A percentile compares a stretch with the other conserved stretches of the same genome.
These are phyloP conservation scores for Plasmopara muralis DNA, from an alignment of 352 stramenopile species.

Conservation along the genomic window DNA sequence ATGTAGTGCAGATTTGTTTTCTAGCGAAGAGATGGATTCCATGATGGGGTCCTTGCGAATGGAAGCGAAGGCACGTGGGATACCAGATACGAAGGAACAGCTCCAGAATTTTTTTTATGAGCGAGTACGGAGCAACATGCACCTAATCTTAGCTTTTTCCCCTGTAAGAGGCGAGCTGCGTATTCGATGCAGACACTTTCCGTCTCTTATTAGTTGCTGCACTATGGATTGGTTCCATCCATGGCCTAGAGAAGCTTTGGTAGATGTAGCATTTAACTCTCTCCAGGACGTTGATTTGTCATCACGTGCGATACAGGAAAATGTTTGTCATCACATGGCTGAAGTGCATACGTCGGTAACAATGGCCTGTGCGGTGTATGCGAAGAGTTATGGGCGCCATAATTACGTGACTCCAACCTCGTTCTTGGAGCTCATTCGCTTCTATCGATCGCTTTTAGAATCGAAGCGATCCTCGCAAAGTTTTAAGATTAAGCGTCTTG, in stretches of 20 bases:
- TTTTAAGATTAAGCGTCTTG: slow-evolving; percentile 70
- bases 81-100: slow-evolving; percentile 87
- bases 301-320: slow-evolving; percentile 76
- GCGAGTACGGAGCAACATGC: slow-evolving; percentile 79
- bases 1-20: slow-evolving; percentile 78
- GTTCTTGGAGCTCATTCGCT: slow-evolving; percentile 89
- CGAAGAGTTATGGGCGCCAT: slow-evolving; percentile 61
- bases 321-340: slow-evolving; percentile 90
- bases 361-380: slow-evolving; percentile 63
- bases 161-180: slow-evolving; percentile 73
- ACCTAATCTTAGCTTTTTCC: slow-evolving; percentile 83
- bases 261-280: slow-evolving; percentile 84
- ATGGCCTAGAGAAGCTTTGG: slow-evolving; percentile 85
- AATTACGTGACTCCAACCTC: slow-evolving; percentile 93
- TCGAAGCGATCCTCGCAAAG: slow-evolving; percentile 47
- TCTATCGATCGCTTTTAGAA: slow-evolving; percentile 81
- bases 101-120: slow-evolving; percentile 89
- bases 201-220: slow-evolving; percentile 61
- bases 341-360: slow-evolving; percentile 89
- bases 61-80: slow-evolving; percentile 78
- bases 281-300: slow-evolving; percentile 66
- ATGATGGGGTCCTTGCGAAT: slow-evolving; percentile 68
- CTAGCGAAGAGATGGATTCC: slow-evolving; percentile 82
- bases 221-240: slow-evolving; percentile 88
- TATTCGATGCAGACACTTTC: slow-evolving; percentile 74